Percentiles rank a stretch among this genome's conserved stretches.
Evolutionary conservation across 148 eudicot species (phyloP).

Genomic region (Camellia lanceoleosa): DNA sequence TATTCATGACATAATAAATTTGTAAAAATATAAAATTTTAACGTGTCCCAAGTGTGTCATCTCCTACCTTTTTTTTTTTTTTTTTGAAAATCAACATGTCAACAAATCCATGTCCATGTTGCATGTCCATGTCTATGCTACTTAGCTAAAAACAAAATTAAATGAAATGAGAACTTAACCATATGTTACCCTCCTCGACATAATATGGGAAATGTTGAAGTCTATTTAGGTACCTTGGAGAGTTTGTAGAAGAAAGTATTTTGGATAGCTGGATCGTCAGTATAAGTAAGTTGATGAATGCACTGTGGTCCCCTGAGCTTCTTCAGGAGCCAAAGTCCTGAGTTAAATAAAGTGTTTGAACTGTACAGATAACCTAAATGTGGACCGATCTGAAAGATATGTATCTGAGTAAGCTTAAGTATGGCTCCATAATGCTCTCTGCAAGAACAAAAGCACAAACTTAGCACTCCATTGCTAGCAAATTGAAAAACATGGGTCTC

Average conservation of each 20-base stretch:
- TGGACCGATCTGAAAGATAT: slow-evolving; percentile 90
- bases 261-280: slow-evolving; percentile 80
- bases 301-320: slow-evolving; percentile 86
- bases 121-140: too few relatives aligned
- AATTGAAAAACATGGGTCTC: slow-evolving; percentile 4
- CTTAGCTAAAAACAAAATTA: neutral
- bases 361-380: slow-evolving; percentile 97
- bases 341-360: slow-evolving; percentile 89
- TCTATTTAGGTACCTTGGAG: slow-evolving; percentile 49
- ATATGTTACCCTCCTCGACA: neutral
- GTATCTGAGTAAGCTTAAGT: slow-evolving; percentile 73
- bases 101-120: too few relatives aligned
- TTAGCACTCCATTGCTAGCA: slow-evolving; percentile 25
- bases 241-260: slow-evolving; percentile 89
- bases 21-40: too few relatives aligned
- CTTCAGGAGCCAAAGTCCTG: slow-evolving; percentile 94
- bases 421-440: slow-evolving; percentile 91
- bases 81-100: too few relatives aligned
- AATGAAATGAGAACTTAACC: neutral
- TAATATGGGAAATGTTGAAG: neutral
- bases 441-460: slow-evolving; percentile 23
- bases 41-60: too few relatives aligned
- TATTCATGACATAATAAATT: too few relatives aligned
- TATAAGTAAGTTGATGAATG: slow-evolving; percentile 92
- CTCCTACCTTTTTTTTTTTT: too few relatives aligned